Percentiles rank a stretch among this genome's conserved stretches.
phyloP scores from a whole-genome alignment of 805 yeast species.

The Saccharomycopsis fermentans region DNA sequence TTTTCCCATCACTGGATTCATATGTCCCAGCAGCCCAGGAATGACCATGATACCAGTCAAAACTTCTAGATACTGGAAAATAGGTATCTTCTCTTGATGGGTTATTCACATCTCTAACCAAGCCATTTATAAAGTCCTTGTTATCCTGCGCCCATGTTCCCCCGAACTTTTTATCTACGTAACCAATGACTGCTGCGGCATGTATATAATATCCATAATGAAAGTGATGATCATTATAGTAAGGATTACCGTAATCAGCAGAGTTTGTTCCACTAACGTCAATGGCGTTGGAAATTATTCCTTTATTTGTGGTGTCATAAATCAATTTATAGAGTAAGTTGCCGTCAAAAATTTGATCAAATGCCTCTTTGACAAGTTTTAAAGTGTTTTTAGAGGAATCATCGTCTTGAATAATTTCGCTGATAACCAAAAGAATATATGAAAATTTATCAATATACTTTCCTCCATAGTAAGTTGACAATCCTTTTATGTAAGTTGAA shows the following conservation, averaged over 20 bases:
- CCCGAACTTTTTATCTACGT: constrained; percentile 46
- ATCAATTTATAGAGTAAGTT: constrained; percentile 37
- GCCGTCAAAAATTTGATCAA: constrained; percentile 31
- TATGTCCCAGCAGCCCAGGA: constrained; percentile 65
- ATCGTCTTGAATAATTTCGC: constrained; percentile 37
- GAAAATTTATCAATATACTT: constrained; percentile 48
- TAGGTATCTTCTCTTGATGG: constrained; percentile 41
- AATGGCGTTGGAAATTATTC: constrained; percentile 43
- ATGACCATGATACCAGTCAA: constrained; percentile 68
- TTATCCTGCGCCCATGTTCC: constrained; percentile 42
- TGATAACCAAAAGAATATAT: constrained; percentile 41
- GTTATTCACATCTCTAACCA: constrained; percentile 59
- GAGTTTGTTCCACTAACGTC: constrained; percentile 24
- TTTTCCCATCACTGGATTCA: constrained; percentile 55
- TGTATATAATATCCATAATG: constrained; percentile 78
- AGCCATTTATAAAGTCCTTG: constrained; percentile 47
- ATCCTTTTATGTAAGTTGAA: constrained; percentile 27
- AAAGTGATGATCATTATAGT: constrained; percentile 81
- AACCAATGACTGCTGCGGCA: constrained; percentile 72
- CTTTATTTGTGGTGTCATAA: constrained; percentile 46
- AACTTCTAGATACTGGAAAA: constrained; percentile 56
- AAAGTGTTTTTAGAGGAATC: constrained; percentile 30
- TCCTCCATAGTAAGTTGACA: constrained; percentile 43
- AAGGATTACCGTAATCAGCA: constrained; percentile 61
- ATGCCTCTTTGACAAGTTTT: constrained; percentile 33